Base-by-base conservation (phyloP, 2,329 filamentous ascomycete genomes). In the Scortechinia acanthostroma region DNA sequence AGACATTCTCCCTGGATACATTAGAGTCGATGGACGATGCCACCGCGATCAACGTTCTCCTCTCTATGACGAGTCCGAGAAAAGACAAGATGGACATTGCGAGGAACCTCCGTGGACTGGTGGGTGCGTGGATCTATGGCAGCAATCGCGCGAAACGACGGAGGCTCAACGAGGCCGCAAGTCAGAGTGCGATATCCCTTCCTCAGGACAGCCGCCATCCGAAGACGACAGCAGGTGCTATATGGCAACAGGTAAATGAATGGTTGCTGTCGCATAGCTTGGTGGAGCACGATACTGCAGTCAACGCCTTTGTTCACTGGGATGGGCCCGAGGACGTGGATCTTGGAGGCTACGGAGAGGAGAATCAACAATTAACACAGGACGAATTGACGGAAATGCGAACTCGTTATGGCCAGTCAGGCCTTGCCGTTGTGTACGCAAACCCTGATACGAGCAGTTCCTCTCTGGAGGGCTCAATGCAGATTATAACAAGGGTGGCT, bases 121-220 rank as follows among this genome's bases (percentile, higher is more conserved):
- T 83, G 28, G 76, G 77, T 3, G 77, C 80, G 10, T 84, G 80
- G 80, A 73, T 83, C 51, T 77, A 76, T 54, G 80, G 80, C 14
- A 66, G 69, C 44, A 71, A 61, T 25, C 65, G 71, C 20, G 64
- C 70, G 22, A 81, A 81, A 59, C 64, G 76, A 48, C 68, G 73
- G 46, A 74, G 65, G 51, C 55, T 74, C 14, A 64, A 65, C 21
- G 54, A 61, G 46, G 47, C 49, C 3, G 52, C 53, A 2, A 53
- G 49, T 35, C 53, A 50, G 21, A 55, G 51, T 25, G 58, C 56
- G 4, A 55, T 63, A n/a, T 51, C 57, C 3, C 48, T 58, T 13
- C 46, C 53, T 4, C 49, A 55, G 28, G 50, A 49, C 5, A 22
- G 49, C 16, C 49, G 51, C 23, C 48, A 51, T 2, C 46, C 55